These are phyloP conservation scores for Metarhizium humberi DNA, from an alignment of 2,329 filamentous ascomycete genomes.

Conservation along the genomic window DNA sequence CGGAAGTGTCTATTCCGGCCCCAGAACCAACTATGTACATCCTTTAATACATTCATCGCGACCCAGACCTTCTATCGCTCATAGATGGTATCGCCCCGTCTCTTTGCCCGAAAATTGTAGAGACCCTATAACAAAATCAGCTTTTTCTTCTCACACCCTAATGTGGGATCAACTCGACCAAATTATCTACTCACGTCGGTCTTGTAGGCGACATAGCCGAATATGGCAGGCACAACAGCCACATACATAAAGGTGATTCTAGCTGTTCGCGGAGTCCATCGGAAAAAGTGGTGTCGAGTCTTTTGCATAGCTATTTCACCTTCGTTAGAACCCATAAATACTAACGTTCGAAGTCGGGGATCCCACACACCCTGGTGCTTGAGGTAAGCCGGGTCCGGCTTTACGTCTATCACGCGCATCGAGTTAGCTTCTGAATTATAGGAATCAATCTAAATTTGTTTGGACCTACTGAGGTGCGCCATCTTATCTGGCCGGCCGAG, in stretches of 20 bases:
- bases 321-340: constrained; percentile 13
- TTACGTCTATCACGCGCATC: constrained; percentile 22
- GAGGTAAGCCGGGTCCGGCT: constrained; percentile 32
- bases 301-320: constrained; percentile 60
- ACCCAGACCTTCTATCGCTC: constrained; percentile 54
- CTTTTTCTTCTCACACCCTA: not conserved
- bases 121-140: constrained; percentile 55
- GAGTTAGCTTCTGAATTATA: constrained; percentile 15
- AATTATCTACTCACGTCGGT: constrained; percentile 66
- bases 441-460: not conserved
- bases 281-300: constrained; percentile 90
- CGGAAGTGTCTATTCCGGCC: constrained; percentile 15
- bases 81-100: constrained; percentile 71
- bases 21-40: constrained; percentile 32
- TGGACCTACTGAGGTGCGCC: constrained; percentile 29
- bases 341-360: not conserved
- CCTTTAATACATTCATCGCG: constrained; percentile 7
- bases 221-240: constrained; percentile 57
- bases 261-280: constrained; percentile 80
- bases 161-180: not conserved
- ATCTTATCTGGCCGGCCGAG: constrained; percentile 20
- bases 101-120: constrained; percentile 77
- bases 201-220: constrained; percentile 66
- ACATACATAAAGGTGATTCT: constrained; percentile 72
- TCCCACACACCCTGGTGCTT: constrained; percentile 29